Base-by-base conservation (phyloP, 108 stramenopile genomes). In the Fistulifera solaris region DNA sequence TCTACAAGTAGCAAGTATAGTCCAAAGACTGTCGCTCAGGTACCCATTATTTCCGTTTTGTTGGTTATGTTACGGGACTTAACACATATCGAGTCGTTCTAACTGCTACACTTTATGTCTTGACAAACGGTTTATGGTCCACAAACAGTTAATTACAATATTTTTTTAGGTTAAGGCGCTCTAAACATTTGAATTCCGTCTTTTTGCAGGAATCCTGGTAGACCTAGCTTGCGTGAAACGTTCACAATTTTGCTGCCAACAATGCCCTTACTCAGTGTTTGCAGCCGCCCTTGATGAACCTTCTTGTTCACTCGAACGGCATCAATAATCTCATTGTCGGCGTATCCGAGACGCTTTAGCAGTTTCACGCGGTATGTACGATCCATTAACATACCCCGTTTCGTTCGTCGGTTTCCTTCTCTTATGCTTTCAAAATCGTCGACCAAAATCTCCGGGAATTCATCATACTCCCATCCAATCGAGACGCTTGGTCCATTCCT, bases 391-490 rank as follows among this genome's bases (percentile, higher is more conserved):
- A 46, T 18, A 21, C 21, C 44, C 8, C 31, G 3, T 22, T 18
- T 21, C 19, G 44, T 18, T 22, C 44, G 17, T 7, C 44, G 44
- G 21, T 21, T 21, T 10, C 44, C 19, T 46, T 46, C 44, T 5
- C 44, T 3, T 22, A 21, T 22, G 6, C 17, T 21, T 46, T 46
- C 44, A 18, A 18, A 46, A 10, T 46, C 44, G 10, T 46, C 44
- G 5, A 46, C 6, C 19, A 5, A 5, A 22, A 21, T 21, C 17
- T 3, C 19, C 6, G 17, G 19, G 10, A 22, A 21, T 22, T 21
- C 44, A 21, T 46, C 50, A 21, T 27, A 51, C 26, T 51, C 27
- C 50, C 50, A 51, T n/a, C 50, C 50, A 21, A 51, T 51, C 5
- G 21, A 16, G 23, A 51, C 27, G 50, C 50, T 51, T 24, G 50